Evolutionary conservation across 2,329 filamentous ascomycete species (phyloP).

Genomic region (Sordariomycetes sp.): DNA sequence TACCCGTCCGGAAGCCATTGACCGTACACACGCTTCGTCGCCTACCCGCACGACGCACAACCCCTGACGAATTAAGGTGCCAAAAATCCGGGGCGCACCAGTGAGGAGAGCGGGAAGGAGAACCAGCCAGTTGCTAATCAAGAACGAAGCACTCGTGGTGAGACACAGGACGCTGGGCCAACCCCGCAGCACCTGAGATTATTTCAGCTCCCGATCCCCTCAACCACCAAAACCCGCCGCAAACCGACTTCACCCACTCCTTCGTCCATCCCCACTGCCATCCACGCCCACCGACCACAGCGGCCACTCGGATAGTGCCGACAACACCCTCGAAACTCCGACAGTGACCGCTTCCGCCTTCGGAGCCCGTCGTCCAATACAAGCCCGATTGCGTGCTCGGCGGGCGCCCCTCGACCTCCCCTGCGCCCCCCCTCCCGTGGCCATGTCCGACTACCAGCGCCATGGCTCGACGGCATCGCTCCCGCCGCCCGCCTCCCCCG

Average conservation of each 20-base stretch:
- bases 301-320: neutral
- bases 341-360: neutral
- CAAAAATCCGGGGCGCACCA: neutral
- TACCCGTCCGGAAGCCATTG: neutral
- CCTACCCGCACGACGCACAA: neutral
- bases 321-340: conserved; percentile 1
- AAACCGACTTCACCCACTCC: conserved; percentile 6
- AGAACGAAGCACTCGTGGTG: neutral
- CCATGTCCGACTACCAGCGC: conserved; percentile 1
- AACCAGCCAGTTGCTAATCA: neutral
- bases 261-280: neutral
- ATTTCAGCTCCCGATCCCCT: neutral
- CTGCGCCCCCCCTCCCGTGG: neutral
- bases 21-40: neutral
- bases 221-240: conserved; percentile 8
- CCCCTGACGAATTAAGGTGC: neutral
- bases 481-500: neutral
- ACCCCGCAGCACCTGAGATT: conserved; percentile 2
- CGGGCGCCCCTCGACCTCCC: neutral
- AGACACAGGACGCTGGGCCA: neutral
- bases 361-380: neutral
- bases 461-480: conserved; percentile 1
- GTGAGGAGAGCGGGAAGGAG: neutral
- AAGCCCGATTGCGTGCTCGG: neutral
- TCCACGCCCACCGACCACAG: neutral